These are phyloP conservation scores for Eucalyptus curtisii DNA, from an alignment of 345 rosid genomes.

Conservation along the genomic window DNA sequence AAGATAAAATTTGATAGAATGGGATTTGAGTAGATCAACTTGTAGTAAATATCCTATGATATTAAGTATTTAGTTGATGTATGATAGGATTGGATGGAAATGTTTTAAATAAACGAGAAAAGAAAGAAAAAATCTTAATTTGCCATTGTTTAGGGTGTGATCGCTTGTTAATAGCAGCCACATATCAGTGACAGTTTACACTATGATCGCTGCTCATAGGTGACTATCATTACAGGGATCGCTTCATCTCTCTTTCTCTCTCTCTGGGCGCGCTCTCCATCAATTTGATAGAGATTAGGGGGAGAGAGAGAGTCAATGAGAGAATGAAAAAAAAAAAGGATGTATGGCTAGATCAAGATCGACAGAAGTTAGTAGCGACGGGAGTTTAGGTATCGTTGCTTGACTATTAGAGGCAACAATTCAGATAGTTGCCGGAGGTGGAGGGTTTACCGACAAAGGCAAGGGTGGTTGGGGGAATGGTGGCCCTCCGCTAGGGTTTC, in stretches of 20 bases:
- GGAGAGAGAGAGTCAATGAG: neutral
- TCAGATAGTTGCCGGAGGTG: neutral
- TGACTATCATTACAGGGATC: neutral
- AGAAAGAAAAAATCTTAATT: neutral
- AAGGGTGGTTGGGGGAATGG: neutral
- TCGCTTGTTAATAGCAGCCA: neutral
- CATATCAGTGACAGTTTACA: neutral
- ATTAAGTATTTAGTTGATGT: neutral
- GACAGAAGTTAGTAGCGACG: neutral
- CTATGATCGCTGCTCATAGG: neutral
- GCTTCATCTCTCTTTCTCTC: neutral
- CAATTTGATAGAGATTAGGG: neutral
- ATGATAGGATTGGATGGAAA: neutral
- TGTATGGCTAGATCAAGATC: neutral
- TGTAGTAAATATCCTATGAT: neutral
- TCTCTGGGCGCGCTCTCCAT: neutral
- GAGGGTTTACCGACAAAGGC: neutral
- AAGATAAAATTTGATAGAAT: neutral
- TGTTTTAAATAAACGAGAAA: neutral
- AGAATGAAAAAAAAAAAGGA: neutral
- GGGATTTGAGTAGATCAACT: neutral
- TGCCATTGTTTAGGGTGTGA: neutral
- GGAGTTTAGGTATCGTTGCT: neutral
- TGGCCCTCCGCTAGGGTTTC: neutral
- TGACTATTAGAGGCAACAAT: neutral